These are phyloP conservation scores for Chlamydomonas schloesseri DNA, from an alignment of 139 green algal species.

Conservation along the genomic window DNA sequence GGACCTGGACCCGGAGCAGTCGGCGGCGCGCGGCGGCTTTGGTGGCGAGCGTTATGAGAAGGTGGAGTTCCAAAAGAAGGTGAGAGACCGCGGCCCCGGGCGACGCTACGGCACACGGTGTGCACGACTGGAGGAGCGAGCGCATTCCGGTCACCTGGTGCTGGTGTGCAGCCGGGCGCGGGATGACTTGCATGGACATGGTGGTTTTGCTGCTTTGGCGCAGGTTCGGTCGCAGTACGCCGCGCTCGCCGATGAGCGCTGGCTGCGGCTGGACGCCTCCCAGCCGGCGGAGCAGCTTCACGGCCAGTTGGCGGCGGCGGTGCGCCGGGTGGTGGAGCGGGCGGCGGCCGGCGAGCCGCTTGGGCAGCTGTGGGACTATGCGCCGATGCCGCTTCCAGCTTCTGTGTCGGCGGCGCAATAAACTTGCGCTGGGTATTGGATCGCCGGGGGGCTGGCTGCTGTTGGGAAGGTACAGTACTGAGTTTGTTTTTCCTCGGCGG, in stretches of 20 bases:
- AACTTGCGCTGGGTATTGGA: too few relatives aligned
- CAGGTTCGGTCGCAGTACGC: constrained; percentile 22
- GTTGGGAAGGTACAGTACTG: too few relatives aligned
- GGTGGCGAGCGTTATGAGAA: constrained; percentile 93
- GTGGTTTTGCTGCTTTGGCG: not conserved
- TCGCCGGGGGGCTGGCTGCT: too few relatives aligned
- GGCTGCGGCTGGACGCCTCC: constrained; percentile 35
- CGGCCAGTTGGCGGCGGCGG: constrained; percentile 9
- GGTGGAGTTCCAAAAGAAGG: constrained; percentile 74
- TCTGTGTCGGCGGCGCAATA: too few relatives aligned
- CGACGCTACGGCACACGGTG: not conserved
- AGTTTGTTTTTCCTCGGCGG: too few relatives aligned
- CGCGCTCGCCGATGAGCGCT: constrained; percentile 29
- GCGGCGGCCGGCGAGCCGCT: not conserved
- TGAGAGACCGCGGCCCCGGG: constrained; percentile 1
- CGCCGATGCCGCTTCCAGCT: constrained; percentile 4
- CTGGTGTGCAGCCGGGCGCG: too few relatives aligned
- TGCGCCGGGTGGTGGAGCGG: not conserved
- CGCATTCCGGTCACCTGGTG: not conserved
- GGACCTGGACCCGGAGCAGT: constrained; percentile 68
- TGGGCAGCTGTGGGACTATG: constrained; percentile 33
- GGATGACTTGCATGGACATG: too few relatives aligned
- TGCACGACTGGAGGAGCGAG: not conserved
- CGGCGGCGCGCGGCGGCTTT: constrained; percentile 80
- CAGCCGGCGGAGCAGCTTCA: constrained; percentile 28